Evolutionary conservation across 306 rosid genomes (phyloP).

Genomic region (Echinosophora koreensis): DNA sequence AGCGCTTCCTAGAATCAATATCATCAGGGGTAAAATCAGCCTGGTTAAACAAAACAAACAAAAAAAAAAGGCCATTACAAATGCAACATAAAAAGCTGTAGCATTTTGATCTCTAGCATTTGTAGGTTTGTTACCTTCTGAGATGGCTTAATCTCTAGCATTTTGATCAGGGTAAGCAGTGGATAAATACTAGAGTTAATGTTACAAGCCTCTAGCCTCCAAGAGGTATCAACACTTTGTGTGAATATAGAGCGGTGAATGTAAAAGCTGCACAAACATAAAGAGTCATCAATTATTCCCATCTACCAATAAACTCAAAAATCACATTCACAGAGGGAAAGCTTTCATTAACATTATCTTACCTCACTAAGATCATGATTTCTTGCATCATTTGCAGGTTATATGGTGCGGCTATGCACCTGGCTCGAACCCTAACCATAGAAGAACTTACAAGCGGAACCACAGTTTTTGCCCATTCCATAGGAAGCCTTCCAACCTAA

Average conservation of each 20-base stretch:
- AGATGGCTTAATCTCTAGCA: slow-evolving; percentile 55
- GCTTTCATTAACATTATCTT: neutral
- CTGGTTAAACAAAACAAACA: slow-evolving; percentile 59
- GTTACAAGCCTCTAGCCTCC: slow-evolving; percentile 70
- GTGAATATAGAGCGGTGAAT: slow-evolving; percentile 61
- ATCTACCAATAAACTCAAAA: neutral
- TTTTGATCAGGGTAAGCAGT: slow-evolving; percentile 63
- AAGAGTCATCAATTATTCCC: slow-evolving; percentile 17
- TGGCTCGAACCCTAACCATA: slow-evolving; percentile 66
- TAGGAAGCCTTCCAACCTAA: slow-evolving; percentile 89
- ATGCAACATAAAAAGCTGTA: neutral
- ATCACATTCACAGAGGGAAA: neutral
- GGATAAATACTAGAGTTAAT: slow-evolving; percentile 68
- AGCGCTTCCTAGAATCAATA: slow-evolving; percentile 77
- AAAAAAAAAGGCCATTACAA: slow-evolving; percentile 15
- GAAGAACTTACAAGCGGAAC: slow-evolving; percentile 67
- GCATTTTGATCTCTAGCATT: neutral
- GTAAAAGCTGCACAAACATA: slow-evolving; percentile 63
- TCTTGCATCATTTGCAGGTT: slow-evolving; percentile 78
- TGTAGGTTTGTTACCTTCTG: slow-evolving; percentile 54
- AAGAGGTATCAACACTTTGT: slow-evolving; percentile 57
- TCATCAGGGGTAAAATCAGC: slow-evolving; percentile 87
- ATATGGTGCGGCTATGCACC: slow-evolving; percentile 72
- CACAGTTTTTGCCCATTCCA: slow-evolving; percentile 84
- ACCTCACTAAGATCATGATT: slow-evolving; percentile 73